Conservation (phyloP, 768 basidiomycete species). For the Mrakia gelida region DNA sequence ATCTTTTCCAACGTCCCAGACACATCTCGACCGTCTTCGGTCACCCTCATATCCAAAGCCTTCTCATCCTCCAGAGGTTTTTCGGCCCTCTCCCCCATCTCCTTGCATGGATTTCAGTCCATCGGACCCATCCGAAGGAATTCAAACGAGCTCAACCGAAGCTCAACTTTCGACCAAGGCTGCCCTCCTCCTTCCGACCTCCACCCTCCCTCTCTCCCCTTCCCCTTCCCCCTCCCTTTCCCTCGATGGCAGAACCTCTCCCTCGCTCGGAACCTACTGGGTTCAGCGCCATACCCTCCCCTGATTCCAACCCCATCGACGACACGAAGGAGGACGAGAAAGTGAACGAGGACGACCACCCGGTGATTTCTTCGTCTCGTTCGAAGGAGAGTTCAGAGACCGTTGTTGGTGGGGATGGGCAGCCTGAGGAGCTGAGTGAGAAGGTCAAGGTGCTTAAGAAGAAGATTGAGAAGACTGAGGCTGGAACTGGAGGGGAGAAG, state of each 20-base stretch:
- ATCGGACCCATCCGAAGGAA: background rate
- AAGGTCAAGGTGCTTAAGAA: background rate
- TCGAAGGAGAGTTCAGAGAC: slow-evolving; percentile 3
- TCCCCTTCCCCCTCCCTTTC: background rate
- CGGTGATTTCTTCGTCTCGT: background rate
- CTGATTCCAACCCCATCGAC: background rate
- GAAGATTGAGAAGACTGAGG: background rate
- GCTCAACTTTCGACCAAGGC: background rate
- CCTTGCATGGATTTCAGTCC: background rate
- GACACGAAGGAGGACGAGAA: background rate
- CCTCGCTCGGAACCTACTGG: background rate
- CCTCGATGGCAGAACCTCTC: background rate
- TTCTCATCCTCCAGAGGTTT: no score
- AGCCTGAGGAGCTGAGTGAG: background rate
- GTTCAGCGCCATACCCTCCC: background rate
- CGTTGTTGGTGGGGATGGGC: no score
- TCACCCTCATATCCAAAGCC: no score
- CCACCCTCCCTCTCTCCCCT: background rate
- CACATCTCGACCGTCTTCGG: no score
- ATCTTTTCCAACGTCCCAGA: no score
- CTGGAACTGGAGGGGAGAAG: background rate
- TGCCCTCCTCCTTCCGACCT: background rate
- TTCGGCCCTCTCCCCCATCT: background rate
- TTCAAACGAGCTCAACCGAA: background rate
- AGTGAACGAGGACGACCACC: no score